Evolutionary conservation across 164 flowering plant genomes (phyloP), one percentile per base, ranked within the genome.

Genomic region (Vitis labrusca): DNA sequence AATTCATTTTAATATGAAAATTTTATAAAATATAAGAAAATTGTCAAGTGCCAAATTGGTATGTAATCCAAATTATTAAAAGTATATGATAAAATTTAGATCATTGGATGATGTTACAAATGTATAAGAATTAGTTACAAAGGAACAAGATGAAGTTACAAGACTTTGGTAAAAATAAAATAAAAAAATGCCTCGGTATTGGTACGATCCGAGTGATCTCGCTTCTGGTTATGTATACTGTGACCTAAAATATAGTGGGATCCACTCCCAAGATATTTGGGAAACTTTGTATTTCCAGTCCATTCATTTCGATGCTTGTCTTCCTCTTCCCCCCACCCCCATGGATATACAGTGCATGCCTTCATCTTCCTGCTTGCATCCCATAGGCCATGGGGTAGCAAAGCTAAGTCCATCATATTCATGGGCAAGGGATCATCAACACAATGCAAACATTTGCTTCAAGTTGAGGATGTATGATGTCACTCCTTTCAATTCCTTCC

Each of bases 391-490:
- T n/a, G 56, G 57, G 64, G 27, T 16, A 32, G 27, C 71, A 49
- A 65, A 54, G 32, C 58, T 1, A 51, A 61, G 6, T 47, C 65
- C 52, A 55, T 13, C 52, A 59, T 3, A 37, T 37, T 37, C 44
- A 3, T 65, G 62, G 76, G 32, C 65, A 61, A 65, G 61, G 62
- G 62, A 27, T 32, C 62, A 57, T 27, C 65, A n/a, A 59, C 30
- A 50, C 9, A 55, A 8, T 13, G 19, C 23, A 9, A 69, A 49
- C 60, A 54, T 72, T 64, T 63, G 19, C 79, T 54, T 76, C 68
- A 76, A 65, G 50, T 56, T 59, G 50, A 75, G 69, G 58, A 78
- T 78, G 82, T 80, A 77, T 54, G 80, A 63, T 72, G 27, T 32
- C 57, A 56, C 62, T 61, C 61, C 23, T 12, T 54, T 60, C 53